Conservation (phyloP, 768 basidiomycete genomes). For the Leccinum longicurvipes region DNA sequence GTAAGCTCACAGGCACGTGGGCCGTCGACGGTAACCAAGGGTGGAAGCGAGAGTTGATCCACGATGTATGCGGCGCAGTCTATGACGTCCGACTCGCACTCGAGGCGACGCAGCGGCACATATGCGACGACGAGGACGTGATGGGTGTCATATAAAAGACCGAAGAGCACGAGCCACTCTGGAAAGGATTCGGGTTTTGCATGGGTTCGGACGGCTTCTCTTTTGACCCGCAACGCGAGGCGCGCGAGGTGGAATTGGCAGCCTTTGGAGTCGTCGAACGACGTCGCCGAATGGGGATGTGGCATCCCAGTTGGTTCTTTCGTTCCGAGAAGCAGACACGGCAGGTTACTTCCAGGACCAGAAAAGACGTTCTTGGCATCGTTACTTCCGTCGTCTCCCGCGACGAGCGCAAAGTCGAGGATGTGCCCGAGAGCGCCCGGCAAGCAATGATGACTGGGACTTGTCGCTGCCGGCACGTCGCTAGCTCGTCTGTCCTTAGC, state of each 20-base stretch:
- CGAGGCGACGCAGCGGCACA: constrained; percentile 14
- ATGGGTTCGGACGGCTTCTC: not conserved
- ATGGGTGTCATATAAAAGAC: constrained; percentile 18
- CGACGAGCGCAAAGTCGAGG: constrained; percentile 17
- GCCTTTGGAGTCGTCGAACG: constrained; percentile 3
- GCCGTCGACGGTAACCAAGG: not conserved
- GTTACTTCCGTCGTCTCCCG: not conserved
- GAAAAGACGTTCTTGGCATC: not conserved
- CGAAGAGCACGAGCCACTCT: constrained; percentile 27
- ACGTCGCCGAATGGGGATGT: not conserved
- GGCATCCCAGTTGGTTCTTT: not conserved
- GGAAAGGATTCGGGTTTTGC: constrained; percentile 11
- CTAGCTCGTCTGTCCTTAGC: constrained; percentile 11
- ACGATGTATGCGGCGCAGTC: constrained; percentile 18
- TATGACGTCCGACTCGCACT: not conserved
- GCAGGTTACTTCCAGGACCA: not conserved
- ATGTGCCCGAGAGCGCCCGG: not conserved
- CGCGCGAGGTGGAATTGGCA: constrained; percentile 10
- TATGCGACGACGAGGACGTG: constrained; percentile 20
- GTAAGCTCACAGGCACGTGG: constrained; percentile 5
- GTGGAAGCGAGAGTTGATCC: constrained; percentile 17
- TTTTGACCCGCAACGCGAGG: constrained; percentile 9
- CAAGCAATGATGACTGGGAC: not conserved
- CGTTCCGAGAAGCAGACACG: constrained; percentile 21
- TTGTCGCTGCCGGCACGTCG: not conserved